phyloP scores from a whole-genome alignment of 2,329 filamentous ascomycete species.

The Rasamsonia emersonii region DNA sequence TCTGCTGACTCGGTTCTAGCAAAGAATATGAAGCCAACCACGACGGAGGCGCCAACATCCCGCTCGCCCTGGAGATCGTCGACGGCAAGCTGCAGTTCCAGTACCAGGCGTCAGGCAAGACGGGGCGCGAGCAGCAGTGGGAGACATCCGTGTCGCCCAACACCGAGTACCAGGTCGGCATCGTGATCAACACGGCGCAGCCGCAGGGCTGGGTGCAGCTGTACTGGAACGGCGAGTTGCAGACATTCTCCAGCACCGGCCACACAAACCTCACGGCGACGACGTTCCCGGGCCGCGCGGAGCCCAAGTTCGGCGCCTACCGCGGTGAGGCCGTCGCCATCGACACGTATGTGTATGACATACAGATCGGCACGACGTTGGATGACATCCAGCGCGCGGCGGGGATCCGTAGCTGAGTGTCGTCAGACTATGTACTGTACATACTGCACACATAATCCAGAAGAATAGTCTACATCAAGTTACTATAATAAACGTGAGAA shows the following conservation, averaged over 20 bases:
- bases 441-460: no score
- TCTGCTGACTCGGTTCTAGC: constrained; percentile 2
- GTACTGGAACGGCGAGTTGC: constrained; percentile 9
- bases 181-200: constrained; percentile 8
- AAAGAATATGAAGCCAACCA: constrained; percentile 8
- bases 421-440: no score
- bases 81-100: constrained; percentile 7
- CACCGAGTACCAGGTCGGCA: constrained; percentile 5
- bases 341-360: constrained; percentile 11
- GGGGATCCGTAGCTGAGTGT: no score
- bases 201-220: constrained; percentile 10
- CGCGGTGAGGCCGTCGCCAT: constrained; percentile 10
- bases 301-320: constrained; percentile 13
- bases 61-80: constrained; percentile 9
- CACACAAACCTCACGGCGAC: constrained; percentile 5
- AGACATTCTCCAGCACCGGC: constrained; percentile 4
- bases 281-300: constrained; percentile 9
- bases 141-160: constrained; percentile 2
- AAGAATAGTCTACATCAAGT: no score
- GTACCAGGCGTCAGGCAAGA: constrained; percentile 6
- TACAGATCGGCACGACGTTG: constrained; percentile 11
- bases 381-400: constrained; percentile 10
- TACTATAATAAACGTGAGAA: no score
- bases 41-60: constrained; percentile 8
- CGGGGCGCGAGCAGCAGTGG: constrained; percentile 7